Evolutionary conservation across 1,284 basidiomycete genomes (phyloP).

Genomic region (Trichosporon sp.): DNA sequence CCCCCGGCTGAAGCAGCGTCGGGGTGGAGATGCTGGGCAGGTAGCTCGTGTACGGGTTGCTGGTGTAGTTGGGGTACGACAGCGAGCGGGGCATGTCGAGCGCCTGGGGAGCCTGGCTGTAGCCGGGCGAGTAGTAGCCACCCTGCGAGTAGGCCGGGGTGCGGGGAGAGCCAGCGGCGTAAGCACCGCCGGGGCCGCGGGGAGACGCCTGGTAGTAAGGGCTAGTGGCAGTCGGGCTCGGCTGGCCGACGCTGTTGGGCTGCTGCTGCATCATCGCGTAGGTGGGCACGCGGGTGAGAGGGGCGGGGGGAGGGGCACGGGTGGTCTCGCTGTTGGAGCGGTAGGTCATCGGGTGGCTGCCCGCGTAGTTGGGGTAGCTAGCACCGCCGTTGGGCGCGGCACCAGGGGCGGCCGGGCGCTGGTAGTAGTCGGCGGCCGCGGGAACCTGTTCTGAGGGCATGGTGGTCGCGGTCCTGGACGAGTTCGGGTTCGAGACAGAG

Average conservation of each 20-base stretch:
- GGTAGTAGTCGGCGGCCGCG: background rate
- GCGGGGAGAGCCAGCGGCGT: slow-evolving; percentile 17
- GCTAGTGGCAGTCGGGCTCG: slow-evolving; percentile 16
- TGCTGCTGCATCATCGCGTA: slow-evolving; percentile 10
- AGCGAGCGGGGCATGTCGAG: slow-evolving; percentile 45
- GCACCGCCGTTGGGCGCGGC: slow-evolving; percentile 10
- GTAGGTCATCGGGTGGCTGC: slow-evolving; percentile 37
- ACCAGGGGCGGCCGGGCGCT: background rate
- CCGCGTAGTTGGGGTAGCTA: slow-evolving; percentile 25
- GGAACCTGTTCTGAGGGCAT: slow-evolving; percentile 1
- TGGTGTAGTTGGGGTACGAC: slow-evolving; percentile 37
- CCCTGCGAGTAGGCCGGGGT: slow-evolving; percentile 14
- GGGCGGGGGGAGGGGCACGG: slow-evolving; percentile 24
- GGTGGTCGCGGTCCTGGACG: background rate
- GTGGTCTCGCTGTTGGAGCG: slow-evolving; percentile 35
- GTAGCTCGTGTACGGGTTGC: slow-evolving; percentile 25
- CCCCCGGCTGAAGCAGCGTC: slow-evolving; percentile 3
- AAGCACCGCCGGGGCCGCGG: slow-evolving; percentile 16
- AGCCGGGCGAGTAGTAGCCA: slow-evolving; percentile 22
- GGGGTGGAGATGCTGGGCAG: slow-evolving; percentile 18
- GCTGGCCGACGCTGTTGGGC: slow-evolving; percentile 9
- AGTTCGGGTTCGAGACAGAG: slow-evolving; percentile 1
- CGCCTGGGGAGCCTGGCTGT: slow-evolving; percentile 19
- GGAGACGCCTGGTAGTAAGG: slow-evolving; percentile 19
- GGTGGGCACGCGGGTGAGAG: slow-evolving; percentile 23